Base-by-base conservation (phyloP, 306 rosid species). In the Trichosanthes cucumerina region DNA sequence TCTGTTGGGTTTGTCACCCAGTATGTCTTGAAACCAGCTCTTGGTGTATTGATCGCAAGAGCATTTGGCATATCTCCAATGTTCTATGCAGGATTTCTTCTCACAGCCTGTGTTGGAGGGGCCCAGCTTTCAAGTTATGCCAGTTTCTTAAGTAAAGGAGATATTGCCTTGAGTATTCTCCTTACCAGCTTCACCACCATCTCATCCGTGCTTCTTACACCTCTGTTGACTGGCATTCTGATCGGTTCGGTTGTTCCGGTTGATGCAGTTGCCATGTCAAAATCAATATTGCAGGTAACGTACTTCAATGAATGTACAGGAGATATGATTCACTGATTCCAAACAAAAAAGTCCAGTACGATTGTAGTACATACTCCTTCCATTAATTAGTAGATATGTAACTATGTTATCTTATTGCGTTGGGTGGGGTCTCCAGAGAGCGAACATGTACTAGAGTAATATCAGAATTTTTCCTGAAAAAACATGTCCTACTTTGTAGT, bases 61-160 rank as follows among this genome's bases (percentile, higher is more conserved):
- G 93, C 87, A 18, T 89, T 89, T 69, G 93, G 96, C 26, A 39
- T 95, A 80, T 79, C 99, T 13, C 85, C 81, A 76, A 85, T 88
- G 86, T 92, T 95, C 85, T 92, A 84, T 62, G 89, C 97, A 0
- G 99, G 99, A 73, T 95, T 95, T 88, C 90, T 95, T 82, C 96
- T 95, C 83, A 86, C 89, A 44, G 82, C 97, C 64, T 92, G 97
- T 86, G 99, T 95, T 85, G 89, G 96, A 24, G 99, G 99, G 73
- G 99, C 99, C 81, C 99, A 95, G 82, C 83, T 95, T 5, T 95
- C 99, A 59, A 92, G 92, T 87, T 95, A 92, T 43, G 99, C 97
- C 57, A 95, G 90, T 84, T 92, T 92, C 81, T 84, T 95, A 79
- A 90, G 99, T 88, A 95, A 95, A 86, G 97, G 97, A 39, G 99